Percentiles rank a stretch among this genome's conserved stretches.
These are phyloP conservation scores for Russula ochroleuca DNA, from an alignment of 768 basidiomycete species.

Conservation along the genomic window DNA sequence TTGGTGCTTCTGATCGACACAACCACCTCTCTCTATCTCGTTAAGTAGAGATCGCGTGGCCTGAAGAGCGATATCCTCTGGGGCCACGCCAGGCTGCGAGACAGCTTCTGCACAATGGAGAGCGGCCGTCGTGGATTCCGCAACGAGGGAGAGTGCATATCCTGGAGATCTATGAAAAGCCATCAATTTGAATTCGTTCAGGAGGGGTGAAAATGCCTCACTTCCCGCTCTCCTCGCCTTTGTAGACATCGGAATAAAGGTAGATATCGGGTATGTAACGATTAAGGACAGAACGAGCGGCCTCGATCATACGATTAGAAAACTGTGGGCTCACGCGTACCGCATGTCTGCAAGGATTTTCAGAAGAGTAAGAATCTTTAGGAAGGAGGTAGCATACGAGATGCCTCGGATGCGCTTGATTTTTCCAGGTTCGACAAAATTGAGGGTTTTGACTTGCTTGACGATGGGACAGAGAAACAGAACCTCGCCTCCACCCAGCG, in stretches of 20 bases:
- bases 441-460: conserved; percentile 85
- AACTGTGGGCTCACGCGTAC: conserved; percentile 97
- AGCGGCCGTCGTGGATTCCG: conserved; percentile 88
- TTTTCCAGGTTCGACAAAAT: conserved; percentile 88
- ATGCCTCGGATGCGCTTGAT: conserved; percentile 94
- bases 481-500: conserved; percentile 88
- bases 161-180: conserved; percentile 74
- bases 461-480: conserved; percentile 92
- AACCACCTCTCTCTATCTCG: conserved; percentile 80
- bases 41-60: conserved; percentile 74
- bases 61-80: conserved; percentile 86
- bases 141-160: conserved; percentile 84
- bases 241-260: conserved; percentile 97
- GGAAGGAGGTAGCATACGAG: conserved; percentile 55
- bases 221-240: conserved; percentile 97
- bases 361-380: background rate
- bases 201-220: conserved; percentile 42
- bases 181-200: background rate
- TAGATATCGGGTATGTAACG: conserved; percentile 98
- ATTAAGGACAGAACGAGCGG: conserved; percentile 87
- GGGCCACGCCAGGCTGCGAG: conserved; percentile 76
- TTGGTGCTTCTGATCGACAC: conserved; percentile 89
- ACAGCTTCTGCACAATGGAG: conserved; percentile 85
- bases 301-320: conserved; percentile 96
- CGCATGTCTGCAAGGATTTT: conserved; percentile 60